phyloP scores from a whole-genome alignment of 2,329 filamentous ascomycete genomes.

The Botryotinia globosa region DNA sequence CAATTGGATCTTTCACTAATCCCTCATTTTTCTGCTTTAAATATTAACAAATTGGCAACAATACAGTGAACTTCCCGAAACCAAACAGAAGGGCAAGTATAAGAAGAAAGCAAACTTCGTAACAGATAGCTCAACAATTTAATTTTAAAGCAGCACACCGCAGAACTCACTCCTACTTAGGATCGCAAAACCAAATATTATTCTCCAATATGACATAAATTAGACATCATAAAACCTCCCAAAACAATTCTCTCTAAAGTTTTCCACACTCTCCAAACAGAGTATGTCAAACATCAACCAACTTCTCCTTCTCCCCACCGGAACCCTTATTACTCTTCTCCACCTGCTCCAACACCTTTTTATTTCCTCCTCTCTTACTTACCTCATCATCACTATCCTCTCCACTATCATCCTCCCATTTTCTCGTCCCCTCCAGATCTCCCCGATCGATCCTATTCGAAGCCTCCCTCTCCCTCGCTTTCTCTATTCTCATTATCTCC shows the following conservation, averaged over 20 bases:
- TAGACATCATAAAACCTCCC: background rate
- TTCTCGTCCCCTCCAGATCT: conserved; percentile 25
- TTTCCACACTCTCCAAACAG: background rate
- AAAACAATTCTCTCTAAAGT: background rate
- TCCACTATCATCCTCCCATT: conserved; percentile 33
- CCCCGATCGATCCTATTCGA: conserved; percentile 25
- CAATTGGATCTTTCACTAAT: background rate
- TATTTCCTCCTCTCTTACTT: background rate
- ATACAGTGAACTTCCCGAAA: background rate
- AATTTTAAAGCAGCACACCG: too few relatives aligned
- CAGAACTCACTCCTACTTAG: background rate
- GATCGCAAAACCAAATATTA: background rate
- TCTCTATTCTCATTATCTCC: conserved; percentile 15
- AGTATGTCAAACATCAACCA: conserved; percentile 31
- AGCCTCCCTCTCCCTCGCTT: background rate
- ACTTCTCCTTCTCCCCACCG: conserved; percentile 26
- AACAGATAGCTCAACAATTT: background rate
- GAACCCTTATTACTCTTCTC: conserved; percentile 14
- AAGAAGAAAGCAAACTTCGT: too few relatives aligned
- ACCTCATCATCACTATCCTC: conserved; percentile 2
- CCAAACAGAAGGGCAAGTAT: background rate
- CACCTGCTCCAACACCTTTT: conserved; percentile 4
- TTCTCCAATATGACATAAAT: too few relatives aligned
- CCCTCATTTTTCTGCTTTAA: background rate
- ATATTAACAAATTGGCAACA: background rate